A percentile compares a stretch with the other conserved stretches of the same genome.
Evolutionary conservation across 768 basidiomycete genomes (phyloP).

Genomic region (Lyophyllum decastes): DNA sequence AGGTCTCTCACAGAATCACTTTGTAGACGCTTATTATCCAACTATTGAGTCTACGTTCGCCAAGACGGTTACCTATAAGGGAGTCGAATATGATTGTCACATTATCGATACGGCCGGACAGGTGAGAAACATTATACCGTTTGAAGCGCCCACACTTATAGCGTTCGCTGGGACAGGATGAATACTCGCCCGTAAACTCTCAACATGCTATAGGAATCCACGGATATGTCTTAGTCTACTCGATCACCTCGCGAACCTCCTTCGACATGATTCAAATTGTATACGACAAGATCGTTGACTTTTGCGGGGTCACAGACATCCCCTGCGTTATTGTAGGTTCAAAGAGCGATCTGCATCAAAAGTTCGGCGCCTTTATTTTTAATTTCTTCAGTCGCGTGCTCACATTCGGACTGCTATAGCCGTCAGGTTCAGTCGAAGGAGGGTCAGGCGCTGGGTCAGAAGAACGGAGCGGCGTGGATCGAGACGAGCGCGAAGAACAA

Average conservation of each 20-base stretch:
- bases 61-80: conserved; percentile 86
- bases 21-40: conserved; percentile 92
- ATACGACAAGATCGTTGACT: conserved; percentile 95
- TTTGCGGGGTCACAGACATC: conserved; percentile 81
- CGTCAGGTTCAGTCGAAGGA: conserved; percentile 79
- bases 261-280: conserved; percentile 96
- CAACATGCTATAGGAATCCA: conserved; percentile 97
- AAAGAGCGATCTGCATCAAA: conserved; percentile 79
- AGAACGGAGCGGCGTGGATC: conserved; percentile 75
- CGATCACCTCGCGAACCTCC: conserved; percentile 83
- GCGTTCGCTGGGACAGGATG: conserved; percentile 59
- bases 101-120: conserved; percentile 99
- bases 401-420: conserved; percentile 25
- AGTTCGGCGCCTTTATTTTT: conserved; percentile 47
- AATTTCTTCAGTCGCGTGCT: conserved; percentile 20
- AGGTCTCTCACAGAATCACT: conserved; percentile 56
- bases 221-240: conserved; percentile 96
- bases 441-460: conserved; percentile 72
- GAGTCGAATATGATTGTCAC: conserved; percentile 92
- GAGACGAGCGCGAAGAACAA: conserved; percentile 91
- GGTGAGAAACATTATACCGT: conserved; percentile 44
- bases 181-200: conserved; percentile 90
- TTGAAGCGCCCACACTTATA: not conserved
- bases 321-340: conserved; percentile 95
- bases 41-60: conserved; percentile 90